A percentile compares a stretch with the other conserved stretches of the same genome.
Evolutionary conservation across 176 grass and related monocot genomes (phyloP).

Genomic region (Calamus simplicifolius): DNA sequence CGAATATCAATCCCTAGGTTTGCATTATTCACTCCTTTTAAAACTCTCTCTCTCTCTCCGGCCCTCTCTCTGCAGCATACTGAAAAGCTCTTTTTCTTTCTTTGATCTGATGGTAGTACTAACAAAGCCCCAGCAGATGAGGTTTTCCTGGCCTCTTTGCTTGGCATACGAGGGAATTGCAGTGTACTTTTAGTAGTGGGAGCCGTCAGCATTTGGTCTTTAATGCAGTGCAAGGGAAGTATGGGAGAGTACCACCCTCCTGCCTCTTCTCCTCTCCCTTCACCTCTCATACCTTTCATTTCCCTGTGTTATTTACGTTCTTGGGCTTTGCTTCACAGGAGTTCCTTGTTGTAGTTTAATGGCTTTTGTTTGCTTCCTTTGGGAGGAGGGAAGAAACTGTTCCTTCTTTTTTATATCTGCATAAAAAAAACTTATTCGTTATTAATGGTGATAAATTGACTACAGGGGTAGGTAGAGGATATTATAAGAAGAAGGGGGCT

Average conservation of each 20-base stretch:
- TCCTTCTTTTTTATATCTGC: background rate
- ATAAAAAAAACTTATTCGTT: background rate
- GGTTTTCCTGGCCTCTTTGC: background rate
- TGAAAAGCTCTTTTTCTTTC: no score
- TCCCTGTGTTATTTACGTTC: background rate
- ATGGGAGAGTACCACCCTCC: no score
- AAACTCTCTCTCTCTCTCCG: background rate
- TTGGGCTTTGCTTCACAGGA: background rate
- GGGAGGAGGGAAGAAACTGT: constrained; percentile 1
- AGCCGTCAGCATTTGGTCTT: background rate
- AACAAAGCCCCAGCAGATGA: constrained; percentile 22
- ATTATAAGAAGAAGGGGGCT: background rate
- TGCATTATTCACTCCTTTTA: background rate
- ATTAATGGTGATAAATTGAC: constrained; percentile 1
- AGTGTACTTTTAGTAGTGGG: constrained; percentile 5
- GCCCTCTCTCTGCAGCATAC: no score
- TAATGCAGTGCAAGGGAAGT: background rate
- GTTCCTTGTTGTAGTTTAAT: background rate
- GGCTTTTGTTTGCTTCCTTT: background rate
- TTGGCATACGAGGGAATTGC: constrained; percentile 14
- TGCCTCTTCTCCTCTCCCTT: no score
- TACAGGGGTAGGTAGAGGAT: background rate
- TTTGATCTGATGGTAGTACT: constrained; percentile 11
- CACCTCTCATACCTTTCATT: no score
- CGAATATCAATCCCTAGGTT: constrained; percentile 1